Evolutionary conservation across 805 yeast genomes (phyloP).

Genomic region (Kodamaea lidongshanica): DNA sequence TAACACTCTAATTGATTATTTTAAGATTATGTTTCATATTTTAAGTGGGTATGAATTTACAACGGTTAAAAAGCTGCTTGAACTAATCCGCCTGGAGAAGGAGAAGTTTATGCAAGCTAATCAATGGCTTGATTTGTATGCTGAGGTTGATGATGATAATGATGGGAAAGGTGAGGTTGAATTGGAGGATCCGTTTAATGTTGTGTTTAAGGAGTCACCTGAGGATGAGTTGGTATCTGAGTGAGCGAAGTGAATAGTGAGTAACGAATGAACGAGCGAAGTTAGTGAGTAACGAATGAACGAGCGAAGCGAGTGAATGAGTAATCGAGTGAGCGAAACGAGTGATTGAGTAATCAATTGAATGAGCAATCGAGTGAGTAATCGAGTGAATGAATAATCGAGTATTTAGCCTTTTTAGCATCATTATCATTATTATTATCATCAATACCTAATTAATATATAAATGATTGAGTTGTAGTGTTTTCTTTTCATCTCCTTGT

Average conservation of each 20-base stretch:
- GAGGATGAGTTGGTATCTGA: slow-evolving; percentile 15
- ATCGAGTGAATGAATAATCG: no score
- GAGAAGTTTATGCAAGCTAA: slow-evolving; percentile 14
- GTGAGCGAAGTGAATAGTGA: not conserved
- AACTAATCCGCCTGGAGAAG: slow-evolving; percentile 11
- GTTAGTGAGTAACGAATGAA: not conserved
- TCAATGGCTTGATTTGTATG: slow-evolving; percentile 31
- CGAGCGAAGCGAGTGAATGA: no score
- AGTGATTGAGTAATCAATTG: no score
- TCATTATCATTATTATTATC: no score
- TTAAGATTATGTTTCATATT: slow-evolving; percentile 51
- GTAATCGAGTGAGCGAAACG: no score
- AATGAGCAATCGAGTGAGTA: no score
- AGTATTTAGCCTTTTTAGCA: no score
- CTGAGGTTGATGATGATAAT: slow-evolving; percentile 15
- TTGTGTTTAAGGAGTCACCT: slow-evolving; percentile 14
- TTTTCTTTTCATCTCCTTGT: no score
- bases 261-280: not conserved
- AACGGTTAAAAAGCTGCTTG: slow-evolving; percentile 16
- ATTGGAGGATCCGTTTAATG: slow-evolving; percentile 17
- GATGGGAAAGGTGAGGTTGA: slow-evolving; percentile 6
- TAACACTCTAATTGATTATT: slow-evolving; percentile 61
- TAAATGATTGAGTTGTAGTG: no score
- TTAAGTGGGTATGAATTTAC: slow-evolving; percentile 40
- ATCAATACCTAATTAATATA: no score